Base-by-base conservation (phyloP, 805 yeast genomes). In the Metschnikowia peoriensis region DNA sequence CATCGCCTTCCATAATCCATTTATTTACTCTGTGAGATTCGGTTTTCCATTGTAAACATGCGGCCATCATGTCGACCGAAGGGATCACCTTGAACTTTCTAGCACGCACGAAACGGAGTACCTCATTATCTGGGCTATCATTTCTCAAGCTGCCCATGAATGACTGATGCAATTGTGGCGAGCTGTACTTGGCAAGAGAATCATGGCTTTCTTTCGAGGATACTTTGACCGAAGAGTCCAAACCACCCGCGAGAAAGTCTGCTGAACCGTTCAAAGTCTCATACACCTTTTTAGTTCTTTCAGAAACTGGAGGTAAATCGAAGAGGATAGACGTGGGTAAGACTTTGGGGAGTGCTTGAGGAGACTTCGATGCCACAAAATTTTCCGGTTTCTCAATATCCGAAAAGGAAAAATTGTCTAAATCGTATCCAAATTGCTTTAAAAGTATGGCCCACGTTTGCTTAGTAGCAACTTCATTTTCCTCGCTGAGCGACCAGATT, bases 371-470 rank as follows among this genome's bases (percentile, higher is more conserved):
- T 11, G 55, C 38, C 27, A 53, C 56, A 29, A 53, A 57, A 43
- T 38, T 52, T 34, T 49, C 27, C 0, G 32, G 12, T 7, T 57
- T 46, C 35, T 53, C 60, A 27, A 59, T 38, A 29, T 59, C 61
- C 2, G 32, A 41, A 50, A 44, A 49, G 22, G 59, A 38, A 9
- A 52, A 17, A 39, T 50, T 38, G 42, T 54, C 60, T 46, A 59
- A 47, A 17, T 54, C 60, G 52, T 59, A 58, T 38, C 63, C 62
- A 38, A 52, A 56, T 7, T 53, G 80, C 58, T 80, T 82, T 57
- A 88, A 71, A 44, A 83, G 61, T 60, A 83, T 77, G 46, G 86
- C 83, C 91, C 92, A 88, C 5, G 80, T 76, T 61, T 86, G 89
- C 66, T 88, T 88, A 63, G 87, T 69, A 16, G 77, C 75, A 47